Evolutionary conservation across 176 grass and related monocot genomes (phyloP).

Genomic region (Neostapfia colusana): DNA sequence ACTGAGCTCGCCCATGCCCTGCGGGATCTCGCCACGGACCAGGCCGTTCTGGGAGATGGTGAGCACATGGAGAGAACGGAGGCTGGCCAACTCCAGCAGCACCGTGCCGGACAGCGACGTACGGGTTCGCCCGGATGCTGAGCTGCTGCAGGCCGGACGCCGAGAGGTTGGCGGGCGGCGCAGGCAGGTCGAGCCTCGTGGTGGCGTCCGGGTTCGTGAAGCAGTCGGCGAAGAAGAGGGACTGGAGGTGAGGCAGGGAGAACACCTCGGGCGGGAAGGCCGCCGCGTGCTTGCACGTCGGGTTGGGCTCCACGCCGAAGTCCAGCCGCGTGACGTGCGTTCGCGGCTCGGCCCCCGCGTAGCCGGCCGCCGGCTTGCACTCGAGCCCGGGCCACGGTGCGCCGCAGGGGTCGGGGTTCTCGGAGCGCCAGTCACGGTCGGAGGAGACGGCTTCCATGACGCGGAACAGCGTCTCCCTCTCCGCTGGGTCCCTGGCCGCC

Average conservation of each 20-base stretch:
- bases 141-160: conserved; percentile 69
- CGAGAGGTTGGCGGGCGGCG: conserved; percentile 54
- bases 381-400: conserved; percentile 83
- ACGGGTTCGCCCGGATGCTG: conserved; percentile 70
- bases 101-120: conserved; percentile 58
- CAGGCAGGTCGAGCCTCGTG: conserved; percentile 49
- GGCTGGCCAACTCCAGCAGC: conserved; percentile 49
- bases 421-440: conserved; percentile 77
- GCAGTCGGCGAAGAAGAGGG: conserved; percentile 87
- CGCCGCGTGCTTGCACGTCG: conserved; percentile 63
- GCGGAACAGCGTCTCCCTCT: conserved; percentile 70
- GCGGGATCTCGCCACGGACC: conserved; percentile 62
- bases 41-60: conserved; percentile 82
- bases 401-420: conserved; percentile 75
- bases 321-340: conserved; percentile 88
- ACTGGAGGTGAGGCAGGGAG: conserved; percentile 60
- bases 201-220: conserved; percentile 52
- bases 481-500: conserved; percentile 47
- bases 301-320: conserved; percentile 81
- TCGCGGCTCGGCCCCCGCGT: background rate
- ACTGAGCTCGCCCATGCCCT: conserved; percentile 44
- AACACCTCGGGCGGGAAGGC: conserved; percentile 65
- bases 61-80: conserved; percentile 75
- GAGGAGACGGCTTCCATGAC: conserved; percentile 89
- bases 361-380: conserved; percentile 56